phyloP scores from a whole-genome alignment of 23 red algal genomes.

The Gracilaria caudata region DNA sequence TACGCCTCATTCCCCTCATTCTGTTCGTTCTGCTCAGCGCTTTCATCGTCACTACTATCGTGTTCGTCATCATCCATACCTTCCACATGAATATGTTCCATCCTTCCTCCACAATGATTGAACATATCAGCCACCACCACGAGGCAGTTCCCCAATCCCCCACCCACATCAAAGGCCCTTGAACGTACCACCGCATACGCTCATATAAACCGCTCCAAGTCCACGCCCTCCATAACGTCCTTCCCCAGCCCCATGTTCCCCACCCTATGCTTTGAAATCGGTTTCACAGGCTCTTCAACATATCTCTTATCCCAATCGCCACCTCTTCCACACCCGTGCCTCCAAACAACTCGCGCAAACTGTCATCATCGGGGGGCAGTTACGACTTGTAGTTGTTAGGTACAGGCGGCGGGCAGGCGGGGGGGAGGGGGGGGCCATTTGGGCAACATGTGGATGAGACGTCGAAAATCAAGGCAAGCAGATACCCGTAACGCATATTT shows the following conservation, averaged over 20 bases:
- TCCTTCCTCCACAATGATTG: slow-evolving; percentile 25
- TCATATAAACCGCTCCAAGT: slow-evolving; percentile 2
- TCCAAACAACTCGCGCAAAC: not conserved
- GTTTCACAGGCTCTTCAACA: not conserved
- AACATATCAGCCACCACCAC: slow-evolving; percentile 63
- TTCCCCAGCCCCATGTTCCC: not conserved
- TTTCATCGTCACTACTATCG: not conserved
- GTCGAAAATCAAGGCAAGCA: no score
- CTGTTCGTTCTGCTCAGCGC: not conserved
- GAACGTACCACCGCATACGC: slow-evolving; percentile 22
- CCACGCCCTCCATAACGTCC: not conserved
- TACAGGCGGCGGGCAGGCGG: no score
- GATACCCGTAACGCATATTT: not conserved
- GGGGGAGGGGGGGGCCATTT: no score
- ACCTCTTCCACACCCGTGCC: slow-evolving; percentile 29
- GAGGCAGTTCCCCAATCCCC: slow-evolving; percentile 8
- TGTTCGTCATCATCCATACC: not conserved
- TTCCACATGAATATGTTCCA: slow-evolving; percentile 53
- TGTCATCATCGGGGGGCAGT: not conserved
- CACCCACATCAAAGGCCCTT: slow-evolving; percentile 46
- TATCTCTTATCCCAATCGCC: not conserved
- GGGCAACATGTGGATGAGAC: no score
- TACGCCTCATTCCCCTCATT: not conserved
- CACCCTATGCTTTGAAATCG: not conserved
- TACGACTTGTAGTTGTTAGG: no score